Evolutionary conservation across 2,329 filamentous ascomycete species (phyloP).

Genomic region (Talaromyces sp.): DNA sequence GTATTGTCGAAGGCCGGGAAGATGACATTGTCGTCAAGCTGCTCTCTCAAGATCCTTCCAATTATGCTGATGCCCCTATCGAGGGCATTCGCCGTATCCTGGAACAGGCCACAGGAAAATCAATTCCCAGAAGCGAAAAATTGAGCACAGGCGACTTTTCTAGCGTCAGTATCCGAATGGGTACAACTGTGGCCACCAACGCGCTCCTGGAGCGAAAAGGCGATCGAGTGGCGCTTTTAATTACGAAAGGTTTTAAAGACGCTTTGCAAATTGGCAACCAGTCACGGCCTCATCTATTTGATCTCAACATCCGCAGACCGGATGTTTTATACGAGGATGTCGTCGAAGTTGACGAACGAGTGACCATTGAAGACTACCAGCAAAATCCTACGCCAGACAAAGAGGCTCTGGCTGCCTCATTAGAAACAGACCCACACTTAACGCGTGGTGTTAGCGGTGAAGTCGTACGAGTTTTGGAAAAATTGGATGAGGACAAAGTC

Average conservation of each 20-base stretch:
- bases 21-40: conserved; percentile 28
- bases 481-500: conserved; percentile 51
- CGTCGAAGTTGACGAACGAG: conserved; percentile 35
- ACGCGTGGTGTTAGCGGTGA: conserved; percentile 56
- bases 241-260: conserved; percentile 80
- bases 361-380: conserved; percentile 44
- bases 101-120: conserved; percentile 19
- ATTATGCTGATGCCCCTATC: conserved; percentile 56
- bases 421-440: conserved; percentile 20
- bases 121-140: conserved; percentile 20
- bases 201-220: conserved; percentile 81
- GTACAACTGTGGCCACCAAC: conserved; percentile 86
- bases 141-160: conserved; percentile 18
- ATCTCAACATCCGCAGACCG: conserved; percentile 75
- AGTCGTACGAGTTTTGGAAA: conserved; percentile 62
- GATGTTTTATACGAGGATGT: conserved; percentile 44
- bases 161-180: conserved; percentile 63
- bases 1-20: conserved; percentile 50
- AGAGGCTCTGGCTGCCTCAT: conserved; percentile 17
- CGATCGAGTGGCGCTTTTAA: conserved; percentile 75
- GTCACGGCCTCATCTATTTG: conserved; percentile 79
- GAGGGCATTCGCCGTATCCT: conserved; percentile 75
- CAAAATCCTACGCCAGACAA: conserved; percentile 24
- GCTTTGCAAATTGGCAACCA: conserved; percentile 85
- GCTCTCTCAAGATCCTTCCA: conserved; percentile 26